Conservation (phyloP, 1,139 yeast genomes). For the Geotrichum phurueaensis region DNA sequence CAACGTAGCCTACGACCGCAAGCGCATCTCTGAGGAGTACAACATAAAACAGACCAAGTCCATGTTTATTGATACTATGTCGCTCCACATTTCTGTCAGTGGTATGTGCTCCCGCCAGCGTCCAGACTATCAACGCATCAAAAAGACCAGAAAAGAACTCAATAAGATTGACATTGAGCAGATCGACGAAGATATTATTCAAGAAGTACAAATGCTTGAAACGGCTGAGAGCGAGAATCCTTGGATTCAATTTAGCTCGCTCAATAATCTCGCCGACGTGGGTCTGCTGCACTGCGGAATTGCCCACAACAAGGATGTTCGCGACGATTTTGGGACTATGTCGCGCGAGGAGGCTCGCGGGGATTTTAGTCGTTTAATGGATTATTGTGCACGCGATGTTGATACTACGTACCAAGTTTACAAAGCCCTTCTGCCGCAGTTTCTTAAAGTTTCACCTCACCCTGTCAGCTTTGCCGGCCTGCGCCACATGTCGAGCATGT, state of each 20-base stretch:
- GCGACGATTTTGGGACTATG: conserved; percentile 58
- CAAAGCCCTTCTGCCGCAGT: conserved; percentile 62
- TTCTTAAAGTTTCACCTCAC: conserved; percentile 69
- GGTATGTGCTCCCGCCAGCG: conserved; percentile 94
- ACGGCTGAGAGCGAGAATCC: conserved; percentile 42
- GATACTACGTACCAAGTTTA: conserved; percentile 67
- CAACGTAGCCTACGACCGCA: conserved; percentile 86
- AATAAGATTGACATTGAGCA: conserved; percentile 12
- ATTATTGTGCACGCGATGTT: conserved; percentile 85
- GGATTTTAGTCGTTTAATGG: conserved; percentile 55
- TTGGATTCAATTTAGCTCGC: conserved; percentile 71
- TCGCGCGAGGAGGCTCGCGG: conserved; percentile 51
- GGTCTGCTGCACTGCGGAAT: conserved; percentile 74
- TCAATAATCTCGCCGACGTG: conserved; percentile 77
- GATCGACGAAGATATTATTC: background rate
- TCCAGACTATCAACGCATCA: conserved; percentile 62
- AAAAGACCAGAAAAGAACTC: conserved; percentile 21
- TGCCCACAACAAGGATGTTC: conserved; percentile 55
- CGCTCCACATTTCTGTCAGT: conserved; percentile 81
- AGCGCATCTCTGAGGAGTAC: conserved; percentile 80
- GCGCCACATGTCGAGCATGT: conserved; percentile 65
- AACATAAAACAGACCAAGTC: conserved; percentile 58
- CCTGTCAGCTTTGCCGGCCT: conserved; percentile 93
- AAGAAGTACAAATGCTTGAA: background rate
- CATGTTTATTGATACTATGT: conserved; percentile 85